Conservation (phyloP, 2,329 filamentous ascomycete genomes). For the Botrytis cinerea region DNA sequence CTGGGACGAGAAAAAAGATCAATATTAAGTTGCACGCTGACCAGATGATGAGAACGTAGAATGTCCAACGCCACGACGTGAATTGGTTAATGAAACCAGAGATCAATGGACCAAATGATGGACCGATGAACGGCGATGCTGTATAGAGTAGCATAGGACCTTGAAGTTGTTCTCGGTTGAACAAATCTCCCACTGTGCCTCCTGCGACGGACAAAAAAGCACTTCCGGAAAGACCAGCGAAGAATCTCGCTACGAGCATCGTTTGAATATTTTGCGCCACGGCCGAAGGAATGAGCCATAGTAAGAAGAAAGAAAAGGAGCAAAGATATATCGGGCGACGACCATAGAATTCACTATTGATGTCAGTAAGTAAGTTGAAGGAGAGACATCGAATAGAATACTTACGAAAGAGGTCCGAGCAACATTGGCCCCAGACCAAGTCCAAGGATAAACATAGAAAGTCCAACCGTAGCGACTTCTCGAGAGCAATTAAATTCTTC, state of each 20-base stretch:
- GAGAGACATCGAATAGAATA: conserved; percentile 30
- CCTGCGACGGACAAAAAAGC: conserved; percentile 75
- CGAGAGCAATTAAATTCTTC: conserved; percentile 71
- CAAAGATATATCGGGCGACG: conserved; percentile 77
- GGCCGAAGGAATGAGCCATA: conserved; percentile 81
- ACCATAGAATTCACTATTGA: conserved; percentile 67
- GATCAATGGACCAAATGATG: conserved; percentile 59
- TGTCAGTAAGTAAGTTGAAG: conserved; percentile 20
- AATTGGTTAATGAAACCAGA: conserved; percentile 84
- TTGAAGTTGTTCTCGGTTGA: conserved; percentile 66
- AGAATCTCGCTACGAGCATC: conserved; percentile 75
- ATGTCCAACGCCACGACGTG: conserved; percentile 76
- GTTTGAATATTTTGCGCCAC: conserved; percentile 81
- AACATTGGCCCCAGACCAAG: conserved; percentile 60
- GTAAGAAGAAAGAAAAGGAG: conserved; percentile 72
- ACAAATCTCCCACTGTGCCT: conserved; percentile 82
- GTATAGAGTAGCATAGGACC: conserved; percentile 83
- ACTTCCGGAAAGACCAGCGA: conserved; percentile 71
- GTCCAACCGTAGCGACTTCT: conserved; percentile 74
- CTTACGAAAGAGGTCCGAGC: conserved; percentile 54
- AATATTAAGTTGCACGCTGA: conserved; percentile 61
- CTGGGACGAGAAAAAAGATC: conserved; percentile 74
- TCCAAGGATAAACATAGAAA: conserved; percentile 82
- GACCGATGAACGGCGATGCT: conserved; percentile 63
- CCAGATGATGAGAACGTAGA: conserved; percentile 86